Evolutionary conservation across 441 rosid genomes (phyloP).

Genomic region (Arabidopsis lyrata): DNA sequence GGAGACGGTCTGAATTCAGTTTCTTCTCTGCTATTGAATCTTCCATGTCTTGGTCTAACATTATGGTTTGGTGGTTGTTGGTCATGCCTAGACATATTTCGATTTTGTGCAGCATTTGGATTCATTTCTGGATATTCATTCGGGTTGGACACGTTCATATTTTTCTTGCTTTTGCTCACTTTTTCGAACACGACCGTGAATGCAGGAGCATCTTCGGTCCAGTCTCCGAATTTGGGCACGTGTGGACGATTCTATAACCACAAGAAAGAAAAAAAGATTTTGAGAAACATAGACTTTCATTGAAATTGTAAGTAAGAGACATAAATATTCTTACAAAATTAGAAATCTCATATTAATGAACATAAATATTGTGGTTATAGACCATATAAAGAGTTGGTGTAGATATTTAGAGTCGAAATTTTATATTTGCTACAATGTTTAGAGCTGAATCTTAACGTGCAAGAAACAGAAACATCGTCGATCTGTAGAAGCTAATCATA

Average conservation of each 20-base stretch:
- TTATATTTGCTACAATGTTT: not conserved
- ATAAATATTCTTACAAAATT: not conserved
- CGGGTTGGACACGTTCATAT: slow-evolving; percentile 27
- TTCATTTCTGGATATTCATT: slow-evolving; percentile 37
- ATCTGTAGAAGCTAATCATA: not conserved
- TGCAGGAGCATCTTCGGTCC: slow-evolving; percentile 36
- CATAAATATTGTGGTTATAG: too few species aligned
- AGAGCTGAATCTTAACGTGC: not conserved
- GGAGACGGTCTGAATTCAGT: slow-evolving; percentile 36
- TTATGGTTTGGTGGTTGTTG: slow-evolving; percentile 36
- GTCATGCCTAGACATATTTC: slow-evolving; percentile 24
- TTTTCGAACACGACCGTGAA: slow-evolving; percentile 39
- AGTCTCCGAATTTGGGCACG: slow-evolving; percentile 44
- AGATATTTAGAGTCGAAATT: not conserved
- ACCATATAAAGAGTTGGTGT: not conserved
- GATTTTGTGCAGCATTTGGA: slow-evolving; percentile 7
- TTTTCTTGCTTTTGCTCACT: slow-evolving; percentile 29
- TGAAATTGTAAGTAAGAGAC: not conserved
- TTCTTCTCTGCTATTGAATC: slow-evolving; percentile 38
- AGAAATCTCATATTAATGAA: not conserved
- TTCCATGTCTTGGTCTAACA: slow-evolving; percentile 35
- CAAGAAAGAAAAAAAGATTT: not conserved
- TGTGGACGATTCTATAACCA: slow-evolving; percentile 33
- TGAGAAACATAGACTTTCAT: not conserved
- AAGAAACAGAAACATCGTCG: not conserved